phyloP scores from a whole-genome alignment of 345 rosid species.

The Eutrema yunnanense region DNA sequence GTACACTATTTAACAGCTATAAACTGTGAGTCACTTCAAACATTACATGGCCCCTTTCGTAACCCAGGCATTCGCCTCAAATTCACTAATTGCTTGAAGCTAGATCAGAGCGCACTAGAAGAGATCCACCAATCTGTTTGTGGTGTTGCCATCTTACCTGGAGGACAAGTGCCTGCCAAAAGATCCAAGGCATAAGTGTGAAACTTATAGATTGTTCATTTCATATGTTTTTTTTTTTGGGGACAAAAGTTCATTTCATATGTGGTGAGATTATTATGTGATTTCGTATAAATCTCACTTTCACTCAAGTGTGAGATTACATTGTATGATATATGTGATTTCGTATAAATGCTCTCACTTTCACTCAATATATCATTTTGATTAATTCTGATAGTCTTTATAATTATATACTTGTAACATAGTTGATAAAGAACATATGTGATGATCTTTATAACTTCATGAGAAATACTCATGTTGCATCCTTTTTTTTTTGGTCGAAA shows the following conservation, averaged over 20 bases:
- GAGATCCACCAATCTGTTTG: background rate
- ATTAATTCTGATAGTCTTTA: too few species aligned
- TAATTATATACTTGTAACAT: too few species aligned
- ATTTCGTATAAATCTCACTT: background rate
- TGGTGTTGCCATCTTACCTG: background rate
- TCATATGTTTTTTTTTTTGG: too few species aligned
- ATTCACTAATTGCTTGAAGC: background rate
- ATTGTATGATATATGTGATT: background rate
- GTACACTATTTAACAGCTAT: background rate
- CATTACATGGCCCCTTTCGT: background rate
- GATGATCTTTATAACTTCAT: too few species aligned
- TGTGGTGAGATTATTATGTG: background rate
- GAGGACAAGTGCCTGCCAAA: background rate
- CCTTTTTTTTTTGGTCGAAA: too few species aligned
- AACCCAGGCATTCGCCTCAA: background rate
- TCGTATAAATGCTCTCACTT: background rate
- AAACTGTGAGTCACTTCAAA: background rate
- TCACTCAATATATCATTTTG: background rate
- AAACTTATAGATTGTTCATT: background rate
- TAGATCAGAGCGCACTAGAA: background rate
- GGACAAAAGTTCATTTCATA: background rate
- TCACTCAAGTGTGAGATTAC: background rate
- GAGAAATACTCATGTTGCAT: too few species aligned
- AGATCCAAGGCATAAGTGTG: background rate
- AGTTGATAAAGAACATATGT: too few species aligned